These are phyloP conservation scores for Phoma sp. DNA, from an alignment of 2,329 filamentous ascomycete species.

Conservation along the genomic window DNA sequence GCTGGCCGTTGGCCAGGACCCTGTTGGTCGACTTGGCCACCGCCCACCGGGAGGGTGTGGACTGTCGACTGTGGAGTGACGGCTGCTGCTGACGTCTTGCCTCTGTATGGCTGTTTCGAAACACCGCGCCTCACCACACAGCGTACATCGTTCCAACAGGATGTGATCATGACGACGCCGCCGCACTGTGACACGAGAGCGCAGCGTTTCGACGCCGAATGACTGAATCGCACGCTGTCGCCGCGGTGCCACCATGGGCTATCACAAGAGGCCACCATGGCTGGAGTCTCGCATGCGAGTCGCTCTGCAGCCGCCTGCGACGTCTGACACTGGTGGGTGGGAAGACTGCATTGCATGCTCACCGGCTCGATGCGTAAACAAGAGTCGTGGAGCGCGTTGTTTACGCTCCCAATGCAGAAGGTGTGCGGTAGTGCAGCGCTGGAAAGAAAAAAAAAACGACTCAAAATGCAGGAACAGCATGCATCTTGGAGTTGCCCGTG, in stretches of 20 bases:
- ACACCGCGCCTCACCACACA: conserved; percentile 37
- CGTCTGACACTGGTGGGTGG: conserved; percentile 9
- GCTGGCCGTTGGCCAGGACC: conserved; percentile 37
- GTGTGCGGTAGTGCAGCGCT: conserved; percentile 23
- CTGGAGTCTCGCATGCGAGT: conserved; percentile 18
- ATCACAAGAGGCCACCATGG: conserved; percentile 23
- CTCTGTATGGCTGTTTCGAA: conserved; percentile 43
- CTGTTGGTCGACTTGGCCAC: conserved; percentile 35
- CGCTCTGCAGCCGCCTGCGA: conserved; percentile 22
- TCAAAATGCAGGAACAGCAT: conserved; percentile 38
- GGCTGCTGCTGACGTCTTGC: conserved; percentile 35
- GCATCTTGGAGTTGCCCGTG: conserved; percentile 23
- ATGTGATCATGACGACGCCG: conserved; percentile 33
- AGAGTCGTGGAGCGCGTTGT: conserved; percentile 23
- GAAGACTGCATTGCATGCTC: conserved; percentile 22
- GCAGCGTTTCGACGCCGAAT: conserved; percentile 26
- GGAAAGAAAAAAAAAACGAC: conserved; percentile 11
- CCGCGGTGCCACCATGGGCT: conserved; percentile 38
- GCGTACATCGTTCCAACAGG: conserved; percentile 22
- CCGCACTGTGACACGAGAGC: conserved; percentile 32
- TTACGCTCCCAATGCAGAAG: conserved; percentile 19
- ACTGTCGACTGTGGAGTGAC: conserved; percentile 24
- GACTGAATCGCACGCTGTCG: conserved; percentile 22
- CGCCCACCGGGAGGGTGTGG: conserved; percentile 24
- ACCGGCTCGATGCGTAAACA: conserved; percentile 11